Base-by-base conservation (phyloP, 2,329 filamentous ascomycete genomes). In the Fusarium burgessii region DNA sequence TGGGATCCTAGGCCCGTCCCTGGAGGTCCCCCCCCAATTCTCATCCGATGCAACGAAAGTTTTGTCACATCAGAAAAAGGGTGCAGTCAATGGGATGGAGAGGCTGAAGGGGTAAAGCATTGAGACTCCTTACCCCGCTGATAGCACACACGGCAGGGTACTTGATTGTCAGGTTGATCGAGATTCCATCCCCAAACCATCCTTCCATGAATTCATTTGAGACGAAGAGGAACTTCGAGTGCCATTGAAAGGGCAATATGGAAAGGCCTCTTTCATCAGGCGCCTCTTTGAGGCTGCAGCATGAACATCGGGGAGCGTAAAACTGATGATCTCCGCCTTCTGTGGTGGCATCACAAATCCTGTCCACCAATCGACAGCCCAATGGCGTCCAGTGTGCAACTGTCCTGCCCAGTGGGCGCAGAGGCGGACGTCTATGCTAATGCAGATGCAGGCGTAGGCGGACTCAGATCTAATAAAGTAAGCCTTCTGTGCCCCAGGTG, bases 321-420 rank as follows among this genome's bases (percentile, higher is more conserved):
- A 71, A 65, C 71, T 71, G 73, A 66, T 73, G 73, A 75, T 75
- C 69, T 70, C 54, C 47, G 51, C 63, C 66, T 58, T 58, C 54
- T 62, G 46, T 71, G 62, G 70, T 60, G 58, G 66, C 72, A 66
- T 71, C 59, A 45, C 46, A 58, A 55, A 46, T 25, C 45, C 51
- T 36, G 54, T 52, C 51, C 55, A 61, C 63, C 62, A 72, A 70
- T 72, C 59, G 69, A 66, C 46, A 49, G 42, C 41, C 40, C n/a
- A 56, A 62, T 67, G 56, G 51, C 61, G 50, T 57, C 46, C 62
- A 54, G 45, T 38, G 40, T 59, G 65, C 68, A 57, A 66, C 49
- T 58, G 64, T 70, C 69, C 72, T 46, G 59, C 69, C 38, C 40
- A 36, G 27, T 23, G 51, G 68, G 62, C 36, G 42, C 55, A 51